phyloP scores from a whole-genome alignment of 2,329 filamentous ascomycete species.

The Neurospora sp. region DNA sequence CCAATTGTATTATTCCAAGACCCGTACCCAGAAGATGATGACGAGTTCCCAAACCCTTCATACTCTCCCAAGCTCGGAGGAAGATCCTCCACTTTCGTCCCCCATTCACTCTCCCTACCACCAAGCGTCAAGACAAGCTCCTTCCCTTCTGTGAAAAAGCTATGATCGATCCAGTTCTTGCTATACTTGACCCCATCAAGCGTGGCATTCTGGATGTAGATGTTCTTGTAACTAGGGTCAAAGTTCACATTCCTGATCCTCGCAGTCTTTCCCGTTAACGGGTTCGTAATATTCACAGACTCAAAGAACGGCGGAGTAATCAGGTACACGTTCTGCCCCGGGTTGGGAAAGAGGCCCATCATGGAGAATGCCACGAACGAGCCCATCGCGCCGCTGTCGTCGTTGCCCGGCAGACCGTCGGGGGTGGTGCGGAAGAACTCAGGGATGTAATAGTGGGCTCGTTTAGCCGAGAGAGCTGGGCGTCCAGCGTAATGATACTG shows the following conservation, averaged over 20 bases:
- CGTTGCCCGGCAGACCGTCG: slow-evolving; percentile 57
- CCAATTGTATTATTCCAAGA: not conserved
- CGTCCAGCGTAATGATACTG: slow-evolving; percentile 62
- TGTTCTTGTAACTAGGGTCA: slow-evolving; percentile 44
- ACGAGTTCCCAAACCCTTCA: slow-evolving; percentile 19
- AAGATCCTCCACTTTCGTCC: slow-evolving; percentile 46
- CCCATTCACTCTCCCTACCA: slow-evolving; percentile 53
- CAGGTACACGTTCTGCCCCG: slow-evolving; percentile 62
- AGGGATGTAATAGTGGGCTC: slow-evolving; percentile 57
- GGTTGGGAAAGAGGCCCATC: slow-evolving; percentile 62
- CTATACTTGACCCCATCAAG: slow-evolving; percentile 51
- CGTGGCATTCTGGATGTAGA: slow-evolving; percentile 58
- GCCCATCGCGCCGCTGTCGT: slow-evolving; percentile 63
- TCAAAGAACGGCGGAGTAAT: slow-evolving; percentile 61
- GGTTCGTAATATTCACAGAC: slow-evolving; percentile 46
- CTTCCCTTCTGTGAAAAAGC: slow-evolving; percentile 56
- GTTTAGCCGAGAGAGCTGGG: slow-evolving; percentile 43
- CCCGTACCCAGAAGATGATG: not conserved
- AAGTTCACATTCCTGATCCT: slow-evolving; percentile 53
- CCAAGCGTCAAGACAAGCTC: slow-evolving; percentile 55
- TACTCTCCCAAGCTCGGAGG: slow-evolving; percentile 48
- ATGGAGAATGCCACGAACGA: slow-evolving; percentile 56
- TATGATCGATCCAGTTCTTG: slow-evolving; percentile 59
- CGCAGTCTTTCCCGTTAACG: slow-evolving; percentile 46
- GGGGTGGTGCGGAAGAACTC: slow-evolving; percentile 49